Evolutionary conservation across 306 rosid species (phyloP), one percentile per base, ranked within the genome.

Genomic region (Castanea sativa): DNA sequence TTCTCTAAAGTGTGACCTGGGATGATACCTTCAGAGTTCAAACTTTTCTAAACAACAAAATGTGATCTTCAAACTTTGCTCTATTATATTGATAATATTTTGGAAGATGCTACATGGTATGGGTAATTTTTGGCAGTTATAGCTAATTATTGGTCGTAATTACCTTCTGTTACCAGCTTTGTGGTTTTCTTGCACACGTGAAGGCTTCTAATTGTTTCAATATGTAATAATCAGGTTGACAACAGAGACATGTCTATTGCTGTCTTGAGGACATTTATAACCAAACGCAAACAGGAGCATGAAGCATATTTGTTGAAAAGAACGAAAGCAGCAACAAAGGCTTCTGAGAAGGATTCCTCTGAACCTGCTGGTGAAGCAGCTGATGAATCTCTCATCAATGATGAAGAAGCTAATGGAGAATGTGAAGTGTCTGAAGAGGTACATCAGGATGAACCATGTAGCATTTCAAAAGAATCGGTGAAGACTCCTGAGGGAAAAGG

Each of bases 221-320:
- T 49, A 29, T 85, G 8, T 75, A 19, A 84, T 86, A 33, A 53
- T 75, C 87, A 96, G 99, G 99, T 96, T 76, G 92, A 96, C 85
- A 96, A 96, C 80, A 87, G 98, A 87, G 99, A 96, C 77, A 78
- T 96, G 61, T 96, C 99, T 5, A 90, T 96, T 78, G 97, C 98
- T 86, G 99, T 96, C 83, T 84, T 96, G 85, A 87, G 99, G 87
- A 55, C 92, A 49, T 96, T 91, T 81, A 83, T 93, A 74, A 69
- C 86, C 5, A 93, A 90, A 73, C 85, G 89, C 49, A 85, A 87
- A 82, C 87, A 91, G 71, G 99, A 93, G 80, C 96, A 90, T 59
- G 97, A 89, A 79, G 87, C 86, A 55, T 30, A 67, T 29, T 70
- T 90, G 79, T 85, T 86, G 49, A 96, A 88, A 89, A 90, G 78